Percentiles rank a stretch among this genome's conserved stretches.
These are phyloP conservation scores for Telopea speciosissima DNA, from an alignment of 177 flowering plant genomes.

Conservation along the genomic window DNA sequence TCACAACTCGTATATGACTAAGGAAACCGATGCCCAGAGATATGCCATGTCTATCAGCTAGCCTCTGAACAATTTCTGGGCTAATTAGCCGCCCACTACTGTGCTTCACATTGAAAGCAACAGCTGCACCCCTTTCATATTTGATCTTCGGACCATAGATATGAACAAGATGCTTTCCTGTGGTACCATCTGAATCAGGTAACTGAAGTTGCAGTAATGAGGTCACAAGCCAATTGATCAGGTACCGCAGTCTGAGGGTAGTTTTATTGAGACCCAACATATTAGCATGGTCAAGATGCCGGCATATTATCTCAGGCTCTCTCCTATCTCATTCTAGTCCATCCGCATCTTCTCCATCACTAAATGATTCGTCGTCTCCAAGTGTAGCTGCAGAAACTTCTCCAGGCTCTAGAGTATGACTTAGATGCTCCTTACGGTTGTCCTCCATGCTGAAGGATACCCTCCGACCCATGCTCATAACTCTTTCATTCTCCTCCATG, in stretches of 20 bases:
- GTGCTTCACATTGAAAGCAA: conserved; percentile 83
- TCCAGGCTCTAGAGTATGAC: conserved; percentile 51
- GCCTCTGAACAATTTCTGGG: conserved; percentile 79
- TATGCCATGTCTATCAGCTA: conserved; percentile 81
- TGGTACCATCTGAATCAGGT: conserved; percentile 44
- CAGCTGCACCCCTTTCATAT: conserved; percentile 95
- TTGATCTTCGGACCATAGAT: conserved; percentile 97
- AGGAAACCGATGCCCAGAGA: conserved; percentile 89
- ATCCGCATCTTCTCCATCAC: conserved; percentile 75
- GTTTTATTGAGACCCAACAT: conserved; percentile 96
- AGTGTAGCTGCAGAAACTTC: conserved; percentile 49
- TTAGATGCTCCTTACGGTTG: conserved; percentile 26
- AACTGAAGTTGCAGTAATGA: conserved; percentile 79
- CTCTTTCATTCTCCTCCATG: conserved; percentile 35
- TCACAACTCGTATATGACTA: conserved; percentile 66
- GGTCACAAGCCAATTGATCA: conserved; percentile 96
- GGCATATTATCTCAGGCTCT: conserved; percentile 81
- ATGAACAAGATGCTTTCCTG: conserved; percentile 50
- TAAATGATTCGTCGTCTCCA: conserved; percentile 61
- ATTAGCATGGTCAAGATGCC: conserved; percentile 85
- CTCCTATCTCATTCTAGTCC: conserved; percentile 72
- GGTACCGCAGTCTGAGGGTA: conserved; percentile 63
- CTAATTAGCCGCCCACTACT: conserved; percentile 45
- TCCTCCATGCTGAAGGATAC: conserved; percentile 41
- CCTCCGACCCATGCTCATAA: conserved; percentile 27